phyloP scores from a whole-genome alignment of 2,329 filamentous ascomycete species.

The Penicillium digitatum region DNA sequence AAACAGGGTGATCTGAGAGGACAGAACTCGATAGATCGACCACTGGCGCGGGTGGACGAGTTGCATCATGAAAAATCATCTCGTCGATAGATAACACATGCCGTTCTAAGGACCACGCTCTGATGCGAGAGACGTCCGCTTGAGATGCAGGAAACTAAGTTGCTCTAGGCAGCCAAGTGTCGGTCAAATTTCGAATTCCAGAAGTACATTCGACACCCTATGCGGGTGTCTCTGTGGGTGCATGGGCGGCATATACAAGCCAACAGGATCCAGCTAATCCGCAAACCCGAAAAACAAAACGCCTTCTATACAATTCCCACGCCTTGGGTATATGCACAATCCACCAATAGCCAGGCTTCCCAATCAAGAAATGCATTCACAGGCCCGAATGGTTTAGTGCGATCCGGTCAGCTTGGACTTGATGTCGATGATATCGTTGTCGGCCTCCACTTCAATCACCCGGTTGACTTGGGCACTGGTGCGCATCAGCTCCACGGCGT shows the following conservation, averaged over 20 bases:
- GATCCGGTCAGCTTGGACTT: slow-evolving; percentile 57
- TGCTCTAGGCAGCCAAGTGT: neutral
- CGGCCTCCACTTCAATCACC: slow-evolving; percentile 77
- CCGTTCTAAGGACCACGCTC: neutral
- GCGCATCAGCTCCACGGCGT: slow-evolving; percentile 92
- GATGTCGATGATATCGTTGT: slow-evolving; percentile 78
- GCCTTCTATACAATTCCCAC: slow-evolving; percentile 3
- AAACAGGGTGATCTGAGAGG: neutral
- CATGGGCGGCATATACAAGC: neutral
- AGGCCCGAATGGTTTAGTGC: slow-evolving; percentile 18
- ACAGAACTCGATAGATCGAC: slow-evolving; percentile 2
- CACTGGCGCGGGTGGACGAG: neutral
- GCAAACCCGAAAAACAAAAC: neutral
- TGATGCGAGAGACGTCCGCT: slow-evolving; percentile 1
- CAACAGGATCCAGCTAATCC: slow-evolving; percentile 2
- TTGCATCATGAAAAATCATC: neutral
- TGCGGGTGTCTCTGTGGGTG: neutral
- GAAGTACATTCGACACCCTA: neutral
- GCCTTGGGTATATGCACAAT: slow-evolving; percentile 2
- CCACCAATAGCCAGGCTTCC: neutral
- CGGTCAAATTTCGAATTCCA: neutral
- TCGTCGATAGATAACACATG: slow-evolving; percentile 4
- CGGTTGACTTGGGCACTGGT: slow-evolving; percentile 86
- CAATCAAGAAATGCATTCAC: neutral
- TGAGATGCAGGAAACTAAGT: neutral